A percentile compares a stretch with the other conserved stretches of the same genome.
phyloP scores from a whole-genome alignment of 2,329 filamentous ascomycete genomes.

The Hypomyces perniciosus region DNA sequence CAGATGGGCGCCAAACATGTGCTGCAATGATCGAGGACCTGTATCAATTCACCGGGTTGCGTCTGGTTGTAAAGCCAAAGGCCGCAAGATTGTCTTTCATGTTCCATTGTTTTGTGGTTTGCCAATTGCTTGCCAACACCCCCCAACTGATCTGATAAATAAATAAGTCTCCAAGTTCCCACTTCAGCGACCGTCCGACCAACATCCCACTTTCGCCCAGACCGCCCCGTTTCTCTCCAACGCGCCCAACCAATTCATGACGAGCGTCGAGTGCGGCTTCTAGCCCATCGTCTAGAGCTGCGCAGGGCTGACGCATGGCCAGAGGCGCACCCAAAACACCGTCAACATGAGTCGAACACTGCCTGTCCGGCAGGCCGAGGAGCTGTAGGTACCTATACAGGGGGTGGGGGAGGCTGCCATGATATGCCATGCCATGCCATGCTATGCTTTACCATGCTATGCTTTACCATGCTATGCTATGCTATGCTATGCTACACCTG shows the following conservation, averaged over 20 bases:
- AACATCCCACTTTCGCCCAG: conserved; percentile 12
- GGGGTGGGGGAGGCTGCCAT: conserved; percentile 5
- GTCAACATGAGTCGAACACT: conserved; percentile 65
- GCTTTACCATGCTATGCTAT: not conserved
- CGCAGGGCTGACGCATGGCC: conserved; percentile 13
- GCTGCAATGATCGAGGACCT: too few relatives aligned
- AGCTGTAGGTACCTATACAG: conserved; percentile 59
- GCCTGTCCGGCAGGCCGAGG: conserved; percentile 76
- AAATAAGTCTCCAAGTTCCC: not conserved
- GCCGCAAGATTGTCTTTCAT: not conserved
- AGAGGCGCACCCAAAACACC: conserved; percentile 12
- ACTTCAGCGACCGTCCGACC: conserved; percentile 5
- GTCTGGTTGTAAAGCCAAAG: too few relatives aligned
- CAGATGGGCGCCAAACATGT: too few relatives aligned
- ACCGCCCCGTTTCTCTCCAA: conserved; percentile 5
- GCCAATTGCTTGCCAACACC: not conserved
- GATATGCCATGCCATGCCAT: not conserved
- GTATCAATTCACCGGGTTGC: too few relatives aligned
- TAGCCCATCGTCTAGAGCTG: conserved; percentile 12
- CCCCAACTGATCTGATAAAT: not conserved
- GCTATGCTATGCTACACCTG: not conserved
- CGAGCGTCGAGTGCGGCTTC: conserved; percentile 13
- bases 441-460: not conserved
- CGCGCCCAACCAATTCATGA: conserved; percentile 13
- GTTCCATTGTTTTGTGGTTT: not conserved